Evolutionary conservation across 2,329 filamentous ascomycete genomes (phyloP).

Genomic region (Chaetomium olivaceum): DNA sequence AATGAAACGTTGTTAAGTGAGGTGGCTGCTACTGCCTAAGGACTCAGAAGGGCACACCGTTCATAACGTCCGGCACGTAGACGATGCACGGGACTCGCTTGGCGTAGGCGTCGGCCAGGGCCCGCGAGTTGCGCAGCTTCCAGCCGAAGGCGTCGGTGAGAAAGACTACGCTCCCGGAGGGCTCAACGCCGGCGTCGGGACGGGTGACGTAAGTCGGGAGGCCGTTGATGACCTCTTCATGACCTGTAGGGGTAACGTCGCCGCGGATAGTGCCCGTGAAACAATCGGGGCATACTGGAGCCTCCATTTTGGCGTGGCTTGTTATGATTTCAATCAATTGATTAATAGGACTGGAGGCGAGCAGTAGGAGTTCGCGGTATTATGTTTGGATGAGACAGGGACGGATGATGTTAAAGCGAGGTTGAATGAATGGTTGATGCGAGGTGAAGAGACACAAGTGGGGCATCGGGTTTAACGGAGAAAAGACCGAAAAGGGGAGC

Average conservation of each 20-base stretch:
- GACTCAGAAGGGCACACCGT: slow-evolving; percentile 37
- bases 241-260: slow-evolving; percentile 42
- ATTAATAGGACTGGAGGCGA: not conserved
- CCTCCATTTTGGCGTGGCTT: slow-evolving; percentile 14
- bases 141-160: slow-evolving; percentile 55
- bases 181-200: slow-evolving; percentile 36
- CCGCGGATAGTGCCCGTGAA: slow-evolving; percentile 43
- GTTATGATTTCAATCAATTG: not conserved
- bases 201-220: slow-evolving; percentile 47
- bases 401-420: not conserved
- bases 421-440: no score
- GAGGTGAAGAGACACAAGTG: not conserved
- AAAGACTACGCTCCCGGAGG: slow-evolving; percentile 49
- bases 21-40: not conserved
- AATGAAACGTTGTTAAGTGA: not conserved
- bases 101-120: slow-evolving; percentile 52
- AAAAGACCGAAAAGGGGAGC: not conserved
- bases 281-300: slow-evolving; percentile 33
- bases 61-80: slow-evolving; percentile 55
- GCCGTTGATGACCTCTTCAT: slow-evolving; percentile 45
- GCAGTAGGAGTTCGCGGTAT: not conserved
- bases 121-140: slow-evolving; percentile 49
- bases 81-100: slow-evolving; percentile 46
- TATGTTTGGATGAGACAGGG: no score
- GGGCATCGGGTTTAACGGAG: not conserved